Evolutionary conservation across 129 eudicot species (phyloP).

Genomic region (Daucus carota): DH1_v3.0 NC_030382.2:12934501-12935000

Average conservation of each 20-base stretch:
- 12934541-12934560: slow-evolving; percentile 81
- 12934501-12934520: slow-evolving; percentile 80
- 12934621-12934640: neutral
- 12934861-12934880: neutral
- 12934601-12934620: slow-evolving; percentile 59
- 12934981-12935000: no score
- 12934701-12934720: neutral
- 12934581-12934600: slow-evolving; percentile 86
- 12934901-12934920: no score
- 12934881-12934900: no score
- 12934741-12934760: slow-evolving; percentile 20
- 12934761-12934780: slow-evolving; percentile 5
- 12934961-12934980: no score
- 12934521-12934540: slow-evolving; percentile 87
- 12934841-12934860: neutral
- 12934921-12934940: no score
- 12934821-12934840: neutral
- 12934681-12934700: slow-evolving; percentile 28
- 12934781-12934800: neutral
- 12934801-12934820: neutral
- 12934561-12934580: slow-evolving; percentile 66
- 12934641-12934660: slow-evolving; percentile 78
- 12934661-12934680: slow-evolving; percentile 33
- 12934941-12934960: no score
- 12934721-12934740: slow-evolving; percentile 11